Conservation (phyloP, 163 green algal genomes). For the Volvox carteri region DNA sequence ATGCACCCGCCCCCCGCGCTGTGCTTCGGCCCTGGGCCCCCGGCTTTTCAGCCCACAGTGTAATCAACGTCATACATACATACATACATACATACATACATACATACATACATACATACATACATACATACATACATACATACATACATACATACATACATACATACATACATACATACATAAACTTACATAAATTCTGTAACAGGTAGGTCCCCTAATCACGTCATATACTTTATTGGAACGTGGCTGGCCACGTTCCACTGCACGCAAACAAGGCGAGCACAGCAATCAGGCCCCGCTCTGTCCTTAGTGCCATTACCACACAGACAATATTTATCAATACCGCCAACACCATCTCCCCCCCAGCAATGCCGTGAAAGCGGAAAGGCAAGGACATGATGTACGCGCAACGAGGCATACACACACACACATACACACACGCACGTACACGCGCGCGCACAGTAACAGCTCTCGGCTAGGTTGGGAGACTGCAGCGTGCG, state of each 20-base stretch:
- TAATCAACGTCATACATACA: neutral
- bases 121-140: slow-evolving; percentile 16
- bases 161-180: slow-evolving; percentile 1
- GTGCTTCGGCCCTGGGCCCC: no score
- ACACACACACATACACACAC: slow-evolving; percentile 41
- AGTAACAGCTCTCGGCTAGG: no score
- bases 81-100: neutral
- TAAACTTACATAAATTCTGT: neutral
- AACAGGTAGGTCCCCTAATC: neutral
- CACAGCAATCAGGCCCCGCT: no score
- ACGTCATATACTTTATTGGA: neutral
- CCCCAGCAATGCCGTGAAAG: neutral
- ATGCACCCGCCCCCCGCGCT: neutral
- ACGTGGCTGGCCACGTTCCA: neutral
- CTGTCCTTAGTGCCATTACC: no score
- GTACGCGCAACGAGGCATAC: neutral
- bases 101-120: neutral
- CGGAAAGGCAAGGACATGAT: no score
- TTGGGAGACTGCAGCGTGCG: no score
- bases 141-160: slow-evolving; percentile 30
- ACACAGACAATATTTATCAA: neutral
- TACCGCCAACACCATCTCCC: neutral
- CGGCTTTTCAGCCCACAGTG: no score
- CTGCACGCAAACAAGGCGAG: neutral
- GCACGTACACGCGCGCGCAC: neutral